These are phyloP conservation scores for Chimonanthus praecox DNA, from an alignment of 164 flowering plant genomes.

Conservation along the genomic window DNA sequence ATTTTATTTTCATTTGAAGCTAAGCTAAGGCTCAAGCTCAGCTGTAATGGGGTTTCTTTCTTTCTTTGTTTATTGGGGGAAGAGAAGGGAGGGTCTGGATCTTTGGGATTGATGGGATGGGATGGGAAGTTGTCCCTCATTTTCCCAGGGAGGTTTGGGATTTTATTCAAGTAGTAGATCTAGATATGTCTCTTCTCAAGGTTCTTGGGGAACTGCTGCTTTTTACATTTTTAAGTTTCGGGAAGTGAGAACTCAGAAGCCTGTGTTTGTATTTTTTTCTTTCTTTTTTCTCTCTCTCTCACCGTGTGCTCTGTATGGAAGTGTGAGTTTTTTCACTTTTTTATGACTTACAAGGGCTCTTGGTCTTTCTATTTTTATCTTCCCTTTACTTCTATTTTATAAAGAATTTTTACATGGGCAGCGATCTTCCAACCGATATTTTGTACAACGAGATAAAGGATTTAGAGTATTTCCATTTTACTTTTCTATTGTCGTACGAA, in stretches of 20 bases:
- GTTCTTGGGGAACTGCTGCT: slow-evolving; percentile 35
- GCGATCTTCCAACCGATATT: too few species aligned
- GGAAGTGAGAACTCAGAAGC: slow-evolving; percentile 29
- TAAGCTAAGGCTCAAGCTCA: neutral
- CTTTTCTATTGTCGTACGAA: too few species aligned
- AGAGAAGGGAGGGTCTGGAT: neutral
- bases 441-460: too few species aligned
- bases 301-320: too few species aligned
- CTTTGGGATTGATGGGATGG: slow-evolving; percentile 53
- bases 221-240: slow-evolving; percentile 32
- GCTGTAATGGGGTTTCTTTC: neutral
- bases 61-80: neutral
- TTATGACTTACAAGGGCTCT: too few species aligned
- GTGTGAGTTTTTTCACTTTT: too few species aligned
- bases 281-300: slow-evolving; percentile 16
- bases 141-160: slow-evolving; percentile 39
- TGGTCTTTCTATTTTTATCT: too few species aligned
- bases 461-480: too few species aligned
- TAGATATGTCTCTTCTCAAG: slow-evolving; percentile 59
- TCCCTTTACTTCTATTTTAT: too few species aligned
- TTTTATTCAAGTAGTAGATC: slow-evolving; percentile 42
- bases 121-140: slow-evolving; percentile 31
- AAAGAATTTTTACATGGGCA: too few species aligned
- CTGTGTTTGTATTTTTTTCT: neutral
- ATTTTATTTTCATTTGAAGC: too few species aligned